Base-by-base conservation (phyloP, 2,329 filamentous ascomycete species). In the Tolypocladium ophioglossoides region DNA sequence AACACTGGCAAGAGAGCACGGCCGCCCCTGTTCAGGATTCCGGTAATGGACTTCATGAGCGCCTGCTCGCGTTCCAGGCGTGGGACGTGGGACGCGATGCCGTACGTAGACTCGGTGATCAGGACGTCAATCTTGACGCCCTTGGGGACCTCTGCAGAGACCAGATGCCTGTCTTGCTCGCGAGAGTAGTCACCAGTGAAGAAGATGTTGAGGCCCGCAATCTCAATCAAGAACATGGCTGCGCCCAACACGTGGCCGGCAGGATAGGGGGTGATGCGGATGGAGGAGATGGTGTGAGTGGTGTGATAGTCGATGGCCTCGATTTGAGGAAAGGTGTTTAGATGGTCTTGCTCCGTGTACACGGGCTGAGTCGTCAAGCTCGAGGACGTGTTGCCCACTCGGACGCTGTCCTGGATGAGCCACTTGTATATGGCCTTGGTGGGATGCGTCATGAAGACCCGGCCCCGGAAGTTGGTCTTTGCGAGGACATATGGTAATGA, bases 371-470 rank as follows among this genome's bases (percentile, higher is more conserved):
- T 78, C 0, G 76, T 78, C 53, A 77, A 74, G 59, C 82, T 81
- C 11, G 81, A 83, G 2, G 82, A 83, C 5, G 80, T 84, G 65
- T 84, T 87, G 67, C 86, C 87, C 34, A 99, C 91, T 56, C 94
- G 86, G 47, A 99, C 89, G 61, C 91, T 95, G 72, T 99, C 94
- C 70, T 96, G 91, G 58, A 97, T 96, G 52, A 97, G 83, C 92
- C 94, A 97, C 74, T 97, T 97, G 80, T 99, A 99, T 68, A 99
- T 99, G 63, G 94, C 94, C 71, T 99, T 97, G 49, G 94, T 99
- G 2, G 94, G 91, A 75, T 99, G 94, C 52, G 94, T 99, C 92
- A 97, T 99, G 75, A 96, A 97, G 57, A 97, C 92, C 24, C 91
- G 85, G 50, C 94, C 94, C 60, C 88, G 87, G 76, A 99, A 99